phyloP scores from a whole-genome alignment of 495 filamentous ascomycete genomes.

The Penicillium lagena region DNA sequence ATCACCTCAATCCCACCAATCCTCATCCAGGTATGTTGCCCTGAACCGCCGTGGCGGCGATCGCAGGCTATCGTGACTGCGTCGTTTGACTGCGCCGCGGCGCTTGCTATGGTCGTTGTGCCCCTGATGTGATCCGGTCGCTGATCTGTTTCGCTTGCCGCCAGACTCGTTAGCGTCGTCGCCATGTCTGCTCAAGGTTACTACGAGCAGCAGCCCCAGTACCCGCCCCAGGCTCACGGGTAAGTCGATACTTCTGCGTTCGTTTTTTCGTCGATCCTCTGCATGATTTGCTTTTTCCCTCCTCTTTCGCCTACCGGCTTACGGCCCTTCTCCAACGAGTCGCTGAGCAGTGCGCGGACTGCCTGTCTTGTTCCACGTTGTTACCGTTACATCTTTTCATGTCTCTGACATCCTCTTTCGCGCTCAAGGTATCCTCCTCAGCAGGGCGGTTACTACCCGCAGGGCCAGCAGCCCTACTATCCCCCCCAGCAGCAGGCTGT shows the following conservation, averaged over 20 bases:
- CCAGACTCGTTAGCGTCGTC: conserved; percentile 1
- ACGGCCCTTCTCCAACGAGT: no score
- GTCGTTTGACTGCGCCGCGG: background rate
- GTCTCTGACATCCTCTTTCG: no score
- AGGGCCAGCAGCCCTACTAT: no score
- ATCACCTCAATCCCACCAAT: background rate
- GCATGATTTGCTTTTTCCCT: conserved; percentile 1
- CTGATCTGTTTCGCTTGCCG: conserved; percentile 3
- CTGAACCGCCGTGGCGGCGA: background rate
- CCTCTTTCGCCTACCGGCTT: no score
- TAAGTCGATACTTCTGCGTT: background rate
- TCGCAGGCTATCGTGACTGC: background rate
- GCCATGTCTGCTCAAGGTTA: conserved; percentile 44
- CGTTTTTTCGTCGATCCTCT: background rate
- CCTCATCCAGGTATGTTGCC: background rate
- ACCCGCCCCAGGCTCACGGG: background rate
- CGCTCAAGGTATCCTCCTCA: no score
- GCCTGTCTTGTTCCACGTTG: no score
- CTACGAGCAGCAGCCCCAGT: conserved; percentile 29
- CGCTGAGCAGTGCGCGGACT: no score
- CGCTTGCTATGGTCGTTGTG: background rate
- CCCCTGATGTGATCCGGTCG: background rate
- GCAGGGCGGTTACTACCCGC: no score
- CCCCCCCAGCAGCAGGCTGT: conserved; percentile 11
- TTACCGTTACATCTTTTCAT: no score